phyloP scores from a whole-genome alignment of 768 basidiomycete species.

The Clavaria fumosa region DNA sequence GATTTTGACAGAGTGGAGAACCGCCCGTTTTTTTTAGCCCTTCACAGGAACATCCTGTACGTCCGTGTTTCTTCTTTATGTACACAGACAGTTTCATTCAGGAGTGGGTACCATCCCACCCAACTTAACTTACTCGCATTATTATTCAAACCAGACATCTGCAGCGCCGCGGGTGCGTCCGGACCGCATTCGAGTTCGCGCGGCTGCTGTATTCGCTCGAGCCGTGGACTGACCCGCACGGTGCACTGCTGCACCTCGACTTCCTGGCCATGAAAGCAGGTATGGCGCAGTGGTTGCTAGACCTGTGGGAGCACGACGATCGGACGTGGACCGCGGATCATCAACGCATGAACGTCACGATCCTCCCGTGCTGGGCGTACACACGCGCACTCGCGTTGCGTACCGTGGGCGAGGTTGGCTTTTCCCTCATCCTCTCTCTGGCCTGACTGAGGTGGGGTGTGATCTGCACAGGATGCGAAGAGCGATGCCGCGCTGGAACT shows the following conservation, averaged over 20 bases:
- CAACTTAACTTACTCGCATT: conserved; percentile 1
- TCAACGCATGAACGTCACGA: conserved; percentile 31
- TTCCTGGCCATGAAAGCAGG: conserved; percentile 71
- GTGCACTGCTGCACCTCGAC: conserved; percentile 69
- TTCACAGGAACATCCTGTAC: conserved; percentile 73
- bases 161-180: conserved; percentile 74
- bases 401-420: too few relatives aligned
- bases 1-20: conserved; percentile 90
- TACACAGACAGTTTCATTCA: not conserved
- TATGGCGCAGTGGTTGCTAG: conserved; percentile 68
- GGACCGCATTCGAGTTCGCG: conserved; percentile 85
- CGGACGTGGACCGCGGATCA: conserved; percentile 11
- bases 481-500: conserved; percentile 57
- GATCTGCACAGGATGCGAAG: conserved; percentile 26
- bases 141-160: conserved; percentile 45
- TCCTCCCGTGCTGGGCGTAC: conserved; percentile 70
- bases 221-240: conserved; percentile 82
- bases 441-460: not conserved
- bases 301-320: conserved; percentile 39
- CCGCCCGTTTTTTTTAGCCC: conserved; percentile 77
- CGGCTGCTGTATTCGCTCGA: conserved; percentile 76
- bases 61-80: conserved; percentile 13
- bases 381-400: conserved; percentile 54
- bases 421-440: too few relatives aligned
- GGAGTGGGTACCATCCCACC: not conserved